A percentile compares a stretch with the other conserved stretches of the same genome.
Evolutionary conservation across 768 basidiomycete species (phyloP).

Genomic region (Mycena albidolilacea): DNA sequence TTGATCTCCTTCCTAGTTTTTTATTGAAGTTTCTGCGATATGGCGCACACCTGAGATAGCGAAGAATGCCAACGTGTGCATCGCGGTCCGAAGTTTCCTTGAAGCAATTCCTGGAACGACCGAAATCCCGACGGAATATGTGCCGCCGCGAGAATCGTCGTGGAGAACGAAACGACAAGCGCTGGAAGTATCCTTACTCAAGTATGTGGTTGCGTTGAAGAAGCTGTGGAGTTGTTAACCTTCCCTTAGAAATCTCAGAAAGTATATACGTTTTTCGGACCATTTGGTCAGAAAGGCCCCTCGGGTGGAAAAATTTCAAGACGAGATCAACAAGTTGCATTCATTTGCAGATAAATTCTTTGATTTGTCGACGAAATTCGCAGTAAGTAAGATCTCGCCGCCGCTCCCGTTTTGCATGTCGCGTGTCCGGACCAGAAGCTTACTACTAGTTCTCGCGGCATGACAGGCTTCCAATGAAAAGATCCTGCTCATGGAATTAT

Average conservation of each 20-base stretch:
- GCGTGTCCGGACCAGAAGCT: conserved; percentile 17
- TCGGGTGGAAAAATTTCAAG: conserved; percentile 36
- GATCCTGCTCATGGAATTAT: conserved; percentile 41
- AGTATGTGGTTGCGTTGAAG: conserved; percentile 31
- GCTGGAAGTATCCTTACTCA: conserved; percentile 38
- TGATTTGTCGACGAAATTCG: conserved; percentile 34
- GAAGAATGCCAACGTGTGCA: conserved; percentile 33
- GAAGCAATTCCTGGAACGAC: conserved; percentile 28
- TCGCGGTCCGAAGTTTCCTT: conserved; percentile 33
- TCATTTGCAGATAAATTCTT: conserved; percentile 42
- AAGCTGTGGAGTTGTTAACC: conserved; percentile 13
- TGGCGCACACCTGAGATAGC: conserved; percentile 30
- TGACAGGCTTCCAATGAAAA: conserved; percentile 42
- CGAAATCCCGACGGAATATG: conserved; percentile 21
- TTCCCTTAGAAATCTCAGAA: conserved; percentile 36
- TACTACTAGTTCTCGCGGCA: conserved; percentile 7
- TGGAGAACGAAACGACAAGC: conserved; percentile 36
- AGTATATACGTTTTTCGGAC: conserved; percentile 43
- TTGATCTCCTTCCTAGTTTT: conserved; percentile 31
- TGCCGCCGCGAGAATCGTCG: conserved; percentile 35
- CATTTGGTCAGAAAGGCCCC: conserved; percentile 40
- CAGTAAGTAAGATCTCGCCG: conserved; percentile 28
- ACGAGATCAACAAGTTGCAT: conserved; percentile 39
- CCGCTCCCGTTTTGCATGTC: conserved; percentile 9
- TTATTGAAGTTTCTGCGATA: conserved; percentile 30